phyloP scores from a whole-genome alignment of 73 alveolate species.

The Tetrahymena malaccensis region DNA sequence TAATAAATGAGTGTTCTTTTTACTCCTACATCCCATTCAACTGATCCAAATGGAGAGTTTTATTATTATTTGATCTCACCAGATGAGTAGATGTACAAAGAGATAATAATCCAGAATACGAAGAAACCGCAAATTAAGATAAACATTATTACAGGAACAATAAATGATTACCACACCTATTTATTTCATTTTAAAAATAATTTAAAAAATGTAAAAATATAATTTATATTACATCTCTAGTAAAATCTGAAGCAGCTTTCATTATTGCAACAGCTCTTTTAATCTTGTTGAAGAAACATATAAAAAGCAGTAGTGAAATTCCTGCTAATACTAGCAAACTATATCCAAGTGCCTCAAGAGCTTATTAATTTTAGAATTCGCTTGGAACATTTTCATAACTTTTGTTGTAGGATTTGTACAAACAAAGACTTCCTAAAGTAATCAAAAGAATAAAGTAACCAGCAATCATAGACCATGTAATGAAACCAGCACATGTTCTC shows the following conservation, averaged over 20 bases:
- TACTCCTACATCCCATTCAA: slow-evolving; percentile 63
- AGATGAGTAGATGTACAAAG: slow-evolving; percentile 69
- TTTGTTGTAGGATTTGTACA: neutral
- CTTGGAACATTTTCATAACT: neutral
- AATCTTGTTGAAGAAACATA: slow-evolving; percentile 17
- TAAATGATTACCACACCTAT: slow-evolving; percentile 37
- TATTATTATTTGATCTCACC: slow-evolving; percentile 59
- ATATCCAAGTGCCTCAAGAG: neutral
- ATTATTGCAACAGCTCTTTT: slow-evolving; percentile 50
- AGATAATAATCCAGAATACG: slow-evolving; percentile 70
- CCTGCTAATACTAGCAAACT: neutral
- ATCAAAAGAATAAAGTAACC: neutral
- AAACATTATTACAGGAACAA: slow-evolving; percentile 80
- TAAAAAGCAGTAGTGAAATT: slow-evolving; percentile 3
- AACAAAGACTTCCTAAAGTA: neutral
- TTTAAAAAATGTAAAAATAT: no score
- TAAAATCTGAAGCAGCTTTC: slow-evolving; percentile 63
- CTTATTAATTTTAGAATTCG: neutral
- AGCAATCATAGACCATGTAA: neutral
- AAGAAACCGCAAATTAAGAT: slow-evolving; percentile 53
- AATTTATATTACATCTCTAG: slow-evolving; percentile 7
- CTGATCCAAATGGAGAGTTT: slow-evolving; percentile 45
- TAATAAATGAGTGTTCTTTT: slow-evolving; percentile 1
- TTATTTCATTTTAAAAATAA: neutral
- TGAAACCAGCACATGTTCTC: neutral